phyloP scores from a whole-genome alignment of 1,284 basidiomycete genomes.

The Tilletia caries region DNA sequence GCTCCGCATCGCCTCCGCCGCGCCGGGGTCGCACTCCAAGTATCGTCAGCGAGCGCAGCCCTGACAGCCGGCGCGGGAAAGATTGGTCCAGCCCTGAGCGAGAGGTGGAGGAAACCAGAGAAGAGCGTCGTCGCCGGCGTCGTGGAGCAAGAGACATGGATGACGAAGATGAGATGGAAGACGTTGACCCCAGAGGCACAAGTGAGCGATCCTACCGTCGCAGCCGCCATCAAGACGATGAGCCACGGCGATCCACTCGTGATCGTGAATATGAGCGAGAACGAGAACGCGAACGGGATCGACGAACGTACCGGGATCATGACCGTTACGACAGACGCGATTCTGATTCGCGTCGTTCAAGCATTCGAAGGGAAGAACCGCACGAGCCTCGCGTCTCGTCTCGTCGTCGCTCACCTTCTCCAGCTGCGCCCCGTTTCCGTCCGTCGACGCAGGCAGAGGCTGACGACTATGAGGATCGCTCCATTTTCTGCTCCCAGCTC shows the following conservation, averaged over 20 bases:
- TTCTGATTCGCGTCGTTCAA: constrained; percentile 12
- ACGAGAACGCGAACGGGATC: not conserved
- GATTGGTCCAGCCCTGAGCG: not conserved
- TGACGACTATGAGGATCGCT: constrained; percentile 71
- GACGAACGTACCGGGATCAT: not conserved
- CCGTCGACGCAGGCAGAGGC: constrained; percentile 61
- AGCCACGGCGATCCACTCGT: constrained; percentile 31
- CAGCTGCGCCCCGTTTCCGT: constrained; percentile 3
- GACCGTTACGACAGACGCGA: not conserved
- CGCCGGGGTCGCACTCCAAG: not conserved
- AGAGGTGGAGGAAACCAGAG: not conserved
- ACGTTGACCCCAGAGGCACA: not conserved
- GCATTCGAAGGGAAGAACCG: constrained; percentile 9
- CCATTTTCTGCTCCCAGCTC: constrained; percentile 96
- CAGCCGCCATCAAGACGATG: constrained; percentile 23
- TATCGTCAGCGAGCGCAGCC: not conserved
- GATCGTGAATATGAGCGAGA: constrained; percentile 23
- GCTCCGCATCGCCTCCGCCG: not conserved
- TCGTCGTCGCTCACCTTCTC: constrained; percentile 12
- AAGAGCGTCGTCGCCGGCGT: constrained; percentile 7
- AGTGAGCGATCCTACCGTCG: not conserved
- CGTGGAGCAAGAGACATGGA: constrained; percentile 7
- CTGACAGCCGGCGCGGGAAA: not conserved
- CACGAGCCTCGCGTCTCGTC: not conserved
- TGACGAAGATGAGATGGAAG: constrained; percentile 2